Evolutionary conservation across 2,329 filamentous ascomycete genomes (phyloP).

Genomic region (Cladosporium sp.): DNA sequence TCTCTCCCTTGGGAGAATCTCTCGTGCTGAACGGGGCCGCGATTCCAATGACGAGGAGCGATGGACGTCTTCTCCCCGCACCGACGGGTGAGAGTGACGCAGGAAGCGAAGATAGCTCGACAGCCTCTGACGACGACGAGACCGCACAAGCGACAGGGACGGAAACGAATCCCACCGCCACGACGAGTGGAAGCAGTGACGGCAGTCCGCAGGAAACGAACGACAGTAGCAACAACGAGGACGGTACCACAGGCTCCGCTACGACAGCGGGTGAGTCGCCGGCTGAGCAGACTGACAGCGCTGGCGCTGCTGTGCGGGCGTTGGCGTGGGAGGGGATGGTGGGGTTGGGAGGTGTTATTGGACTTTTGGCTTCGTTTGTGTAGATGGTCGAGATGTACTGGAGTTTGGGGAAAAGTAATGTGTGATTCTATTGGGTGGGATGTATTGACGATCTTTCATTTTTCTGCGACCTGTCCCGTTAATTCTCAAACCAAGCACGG

Average conservation of each 20-base stretch:
- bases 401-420: no score
- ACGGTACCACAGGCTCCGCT: no score
- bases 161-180: not conserved
- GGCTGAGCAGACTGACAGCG: not conserved
- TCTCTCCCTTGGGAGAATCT: slow-evolving; percentile 19
- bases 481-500: no score
- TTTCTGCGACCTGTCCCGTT: no score
- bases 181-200: no score
- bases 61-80: not conserved
- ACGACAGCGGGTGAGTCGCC: not conserved
- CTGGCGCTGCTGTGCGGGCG: not conserved
- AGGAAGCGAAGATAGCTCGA: not conserved
- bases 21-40: slow-evolving; percentile 25
- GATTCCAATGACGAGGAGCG: not conserved
- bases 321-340: not conserved
- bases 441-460: no score
- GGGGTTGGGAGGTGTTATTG: not conserved
- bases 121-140: no score
- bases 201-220: no score
- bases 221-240: no score
- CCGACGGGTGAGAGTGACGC: not conserved
- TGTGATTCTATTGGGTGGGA: no score
- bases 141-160: not conserved
- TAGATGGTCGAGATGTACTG: no score
- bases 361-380: no score